phyloP scores from a whole-genome alignment of 2,329 filamentous ascomycete genomes.

The Zopfia rhizophila region DNA sequence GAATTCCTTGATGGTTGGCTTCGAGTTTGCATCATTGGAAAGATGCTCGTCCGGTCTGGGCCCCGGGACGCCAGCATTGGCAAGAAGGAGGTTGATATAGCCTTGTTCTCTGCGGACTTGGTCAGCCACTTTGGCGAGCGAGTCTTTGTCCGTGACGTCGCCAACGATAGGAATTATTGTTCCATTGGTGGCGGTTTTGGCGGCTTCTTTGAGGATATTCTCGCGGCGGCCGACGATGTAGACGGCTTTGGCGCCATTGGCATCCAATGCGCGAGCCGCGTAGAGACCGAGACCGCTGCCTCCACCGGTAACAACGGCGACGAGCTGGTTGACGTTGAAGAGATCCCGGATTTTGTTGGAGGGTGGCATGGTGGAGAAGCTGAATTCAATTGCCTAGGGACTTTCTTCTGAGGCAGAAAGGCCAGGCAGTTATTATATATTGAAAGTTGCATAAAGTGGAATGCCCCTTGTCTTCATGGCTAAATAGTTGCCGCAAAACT shows the following conservation, averaged over 20 bases:
- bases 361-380: no score
- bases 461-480: no score
- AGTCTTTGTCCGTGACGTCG: constrained; percentile 30
- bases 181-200: constrained; percentile 18
- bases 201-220: constrained; percentile 22
- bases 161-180: constrained; percentile 28
- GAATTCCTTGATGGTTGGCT: no score
- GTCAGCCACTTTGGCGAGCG: constrained; percentile 23
- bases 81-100: constrained; percentile 34
- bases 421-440: no score
- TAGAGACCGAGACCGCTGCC: constrained; percentile 34
- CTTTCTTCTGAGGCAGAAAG: no score
- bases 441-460: no score
- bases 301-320: constrained; percentile 36
- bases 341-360: no score
- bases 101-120: constrained; percentile 22
- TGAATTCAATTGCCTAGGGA: no score
- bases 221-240: constrained; percentile 34
- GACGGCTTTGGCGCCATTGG: constrained; percentile 30
- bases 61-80: constrained; percentile 38
- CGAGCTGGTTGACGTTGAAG: constrained; percentile 31
- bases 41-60: constrained; percentile 31
- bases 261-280: constrained; percentile 30
- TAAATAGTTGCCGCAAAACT: no score
- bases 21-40: no score